Base-by-base conservation (phyloP, 495 filamentous ascomycete genomes). In the Penicillium soppii region DNA sequence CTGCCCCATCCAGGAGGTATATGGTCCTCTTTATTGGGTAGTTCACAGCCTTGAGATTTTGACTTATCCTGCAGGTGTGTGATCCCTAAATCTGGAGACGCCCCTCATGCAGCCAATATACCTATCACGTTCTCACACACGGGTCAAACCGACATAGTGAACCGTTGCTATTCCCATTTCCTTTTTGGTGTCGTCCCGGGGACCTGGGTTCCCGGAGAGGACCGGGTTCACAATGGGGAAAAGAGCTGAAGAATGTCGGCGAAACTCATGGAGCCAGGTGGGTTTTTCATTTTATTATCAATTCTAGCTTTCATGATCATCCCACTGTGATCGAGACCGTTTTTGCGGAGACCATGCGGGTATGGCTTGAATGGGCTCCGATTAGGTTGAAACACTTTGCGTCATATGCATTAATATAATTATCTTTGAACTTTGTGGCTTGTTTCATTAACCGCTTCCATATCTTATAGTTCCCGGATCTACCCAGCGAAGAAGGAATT, bases 231-330 rank as follows among this genome's bases (percentile, higher is more conserved):
- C 16, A 8, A 33, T 23, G 42, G 30, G 26, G 20, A 46, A 12
- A n/a, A n/a, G n/a, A 7, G 39, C 40, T 46, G 53, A 59, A 44
- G 50, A 53, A 43, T 33, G 16, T 44, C 48, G 47, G 41, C 41
- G 41, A 36, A 45, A 54, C 16, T 49, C 27, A 3, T 61, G 46
- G 53, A 47, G 45, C 30, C 45, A 53, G 42, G 59, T 62, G 45
- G 40, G 59, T 59, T 43, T 20, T 29, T 30, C 36, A 15, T 43
- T 23, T 45, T 12, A 32, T 32, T 32, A 32, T 32, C 29, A 32
- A 32, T 32, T 12, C 3, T 12, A 32, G 3, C 8, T 7, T 32
- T 32, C 10, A 10, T 12, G 29, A 7, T 12, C 29, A 3, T 12
- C 19, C 36, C 19, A 48, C 46, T 39, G 15, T 29, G 10, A n/a